Percentiles rank a stretch among this genome's conserved stretches.
phyloP scores from a whole-genome alignment of 371 early-diverging fungal genomes.

The Mucor racemosus region DNA sequence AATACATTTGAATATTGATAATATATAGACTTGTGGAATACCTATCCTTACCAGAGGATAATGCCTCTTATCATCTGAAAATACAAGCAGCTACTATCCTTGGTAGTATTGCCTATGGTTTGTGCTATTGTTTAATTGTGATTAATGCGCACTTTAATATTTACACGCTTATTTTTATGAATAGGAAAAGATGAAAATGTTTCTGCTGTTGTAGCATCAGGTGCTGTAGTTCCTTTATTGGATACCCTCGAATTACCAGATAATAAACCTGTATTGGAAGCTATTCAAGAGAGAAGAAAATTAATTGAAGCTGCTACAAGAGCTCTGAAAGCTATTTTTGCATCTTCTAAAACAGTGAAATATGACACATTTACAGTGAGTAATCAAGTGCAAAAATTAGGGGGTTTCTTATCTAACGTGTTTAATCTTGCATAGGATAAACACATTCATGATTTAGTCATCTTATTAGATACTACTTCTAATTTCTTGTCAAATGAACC shows the following conservation, averaged over 20 bases:
- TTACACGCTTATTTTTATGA: conserved; percentile 7
- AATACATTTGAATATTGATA: neutral
- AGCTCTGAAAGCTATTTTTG: conserved; percentile 79
- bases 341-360: conserved; percentile 55
- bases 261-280: conserved; percentile 41
- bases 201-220: conserved; percentile 58
- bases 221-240: conserved; percentile 68
- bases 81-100: conserved; percentile 76
- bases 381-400: no score
- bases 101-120: conserved; percentile 81
- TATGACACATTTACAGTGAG: conserved; percentile 65
- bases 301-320: conserved; percentile 76
- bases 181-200: conserved; percentile 73
- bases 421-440: conserved; percentile 33
- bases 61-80: conserved; percentile 46
- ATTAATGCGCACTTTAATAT: neutral
- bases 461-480: conserved; percentile 37
- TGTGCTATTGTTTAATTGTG: neutral
- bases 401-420: neutral
- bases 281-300: conserved; percentile 49
- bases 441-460: conserved; percentile 43
- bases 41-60: conserved; percentile 40
- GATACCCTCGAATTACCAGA: conserved; percentile 57
- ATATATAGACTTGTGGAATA: conserved; percentile 62
- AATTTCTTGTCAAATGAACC: conserved; percentile 29